Evolutionary conservation across 345 rosid species (phyloP).

Genomic region (Acer negundo): DNA sequence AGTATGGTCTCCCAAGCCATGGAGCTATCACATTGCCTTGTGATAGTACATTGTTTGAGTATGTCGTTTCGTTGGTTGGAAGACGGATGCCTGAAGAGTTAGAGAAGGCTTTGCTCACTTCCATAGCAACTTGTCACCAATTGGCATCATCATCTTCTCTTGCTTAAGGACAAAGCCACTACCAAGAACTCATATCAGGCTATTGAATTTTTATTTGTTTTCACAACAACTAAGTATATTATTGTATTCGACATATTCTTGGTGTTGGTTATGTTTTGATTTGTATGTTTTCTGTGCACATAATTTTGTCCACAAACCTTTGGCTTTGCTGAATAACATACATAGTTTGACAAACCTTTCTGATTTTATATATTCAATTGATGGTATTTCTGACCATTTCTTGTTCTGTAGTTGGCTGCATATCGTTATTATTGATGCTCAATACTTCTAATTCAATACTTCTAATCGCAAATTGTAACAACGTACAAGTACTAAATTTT

Average conservation of each 20-base stretch:
- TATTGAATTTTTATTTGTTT: too few relatives aligned
- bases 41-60: slow-evolving; percentile 27
- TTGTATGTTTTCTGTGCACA: neutral
- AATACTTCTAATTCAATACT: too few relatives aligned
- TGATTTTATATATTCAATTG: too few relatives aligned
- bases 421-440: too few relatives aligned
- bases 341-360: neutral
- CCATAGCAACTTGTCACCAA: neutral
- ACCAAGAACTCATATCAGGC: too few relatives aligned
- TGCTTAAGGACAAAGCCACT: neutral
- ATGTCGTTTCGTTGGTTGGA: slow-evolving; percentile 21
- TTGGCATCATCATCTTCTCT: neutral
- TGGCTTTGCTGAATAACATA: neutral
- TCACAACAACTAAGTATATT: slow-evolving; percentile 1
- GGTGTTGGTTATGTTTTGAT: neutral
- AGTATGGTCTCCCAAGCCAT: slow-evolving; percentile 8
- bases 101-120: slow-evolving; percentile 30
- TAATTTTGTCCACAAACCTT: neutral
- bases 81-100: slow-evolving; percentile 26
- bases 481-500: too few relatives aligned
- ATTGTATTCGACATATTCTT: neutral
- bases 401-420: too few relatives aligned
- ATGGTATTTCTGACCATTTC: too few relatives aligned
- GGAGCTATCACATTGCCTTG: slow-evolving; percentile 28
- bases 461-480: too few relatives aligned